Evolutionary conservation across 192 early-diverging fungal genomes (phyloP), one percentile per base, ranked within the genome.

Genomic region (Chytriomyces confervae): DNA sequence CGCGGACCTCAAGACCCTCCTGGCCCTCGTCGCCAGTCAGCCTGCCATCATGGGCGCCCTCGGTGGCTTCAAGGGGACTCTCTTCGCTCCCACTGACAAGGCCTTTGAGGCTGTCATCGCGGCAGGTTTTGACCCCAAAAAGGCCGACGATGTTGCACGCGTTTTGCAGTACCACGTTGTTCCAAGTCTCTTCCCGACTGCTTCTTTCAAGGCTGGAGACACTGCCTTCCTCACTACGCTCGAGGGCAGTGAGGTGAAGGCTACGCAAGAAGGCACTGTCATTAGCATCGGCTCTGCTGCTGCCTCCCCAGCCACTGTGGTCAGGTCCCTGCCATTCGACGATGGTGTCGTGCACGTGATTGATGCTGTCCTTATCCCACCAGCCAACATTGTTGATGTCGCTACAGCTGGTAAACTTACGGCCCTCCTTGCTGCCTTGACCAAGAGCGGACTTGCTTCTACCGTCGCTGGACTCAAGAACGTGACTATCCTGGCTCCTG

Each of bases 401-500:
- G 79, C 69, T n/a, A 69, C 48, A 8, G 73, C 69, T 49, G 70
- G 49, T 11, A 77, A 72, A 62, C 75, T 82, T n/a, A 67, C 77
- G 70, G 20, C 51, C 50, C 74, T 83, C 49, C 63, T 80, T 51
- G 62, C 29, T 44, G 62, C 77, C 51, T 53, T 83, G 43, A 24
- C n/a, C 7, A 24, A 70, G 24, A 46, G 60, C 46, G 74, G 66
- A 49, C 79, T 82, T 47, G 66, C 74, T 69, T 48, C 50, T 62
- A 77, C 77, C 53, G 77, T 82, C 24, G 24, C 49, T 48, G 75
- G 63, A 72, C 82, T 10, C 68, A 81, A 29, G 64, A 49, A 79
- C 69, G 77, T 65, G 23, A 88, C 87, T 51, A 76, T 88, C 69
- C 81, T 86, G 57, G 87, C 81, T 20, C 87, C 87, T 8, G 78